Percentiles rank a stretch among this genome's conserved stretches.
Conservation (phyloP, 768 basidiomycete species). For the Xanthoconium purpureum region DNA sequence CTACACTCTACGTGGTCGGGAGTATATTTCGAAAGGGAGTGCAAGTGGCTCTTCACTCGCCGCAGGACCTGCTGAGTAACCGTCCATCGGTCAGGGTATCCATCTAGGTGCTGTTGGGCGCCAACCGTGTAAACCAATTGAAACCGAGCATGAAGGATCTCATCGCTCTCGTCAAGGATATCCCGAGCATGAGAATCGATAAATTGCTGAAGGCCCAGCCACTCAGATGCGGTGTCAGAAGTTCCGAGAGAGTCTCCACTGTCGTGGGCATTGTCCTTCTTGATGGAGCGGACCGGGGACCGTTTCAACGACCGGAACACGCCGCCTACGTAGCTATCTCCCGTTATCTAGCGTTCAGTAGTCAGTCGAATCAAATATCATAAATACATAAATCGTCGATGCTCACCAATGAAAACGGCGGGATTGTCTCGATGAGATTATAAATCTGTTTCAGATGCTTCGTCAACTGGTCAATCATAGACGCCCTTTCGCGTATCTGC, state of each 20-base stretch:
- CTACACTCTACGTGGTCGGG: too few relatives aligned
- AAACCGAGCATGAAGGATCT: neutral
- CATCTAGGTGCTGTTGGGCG: neutral
- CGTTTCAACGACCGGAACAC: neutral
- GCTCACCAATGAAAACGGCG: neutral
- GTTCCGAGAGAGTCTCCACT: neutral
- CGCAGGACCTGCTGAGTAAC: neutral
- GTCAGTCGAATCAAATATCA: neutral
- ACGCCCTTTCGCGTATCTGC: constrained; percentile 4
- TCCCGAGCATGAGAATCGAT: neutral
- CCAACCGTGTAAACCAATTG: neutral
- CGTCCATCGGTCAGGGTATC: neutral
- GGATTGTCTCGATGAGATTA: neutral
- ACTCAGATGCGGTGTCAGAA: neutral
- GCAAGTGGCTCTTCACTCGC: neutral
- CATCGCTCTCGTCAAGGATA: neutral
- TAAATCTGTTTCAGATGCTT: neutral
- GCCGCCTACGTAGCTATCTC: neutral
- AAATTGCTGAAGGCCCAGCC: neutral
- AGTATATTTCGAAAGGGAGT: too few relatives aligned
- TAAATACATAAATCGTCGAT: neutral
- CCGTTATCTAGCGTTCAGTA: neutral
- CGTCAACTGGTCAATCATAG: neutral
- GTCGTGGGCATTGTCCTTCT: neutral
- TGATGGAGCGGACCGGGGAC: too few relatives aligned